Evolutionary conservation across 176 grass and related monocot genomes (phyloP).

Genomic region (Tillandsia leiboldiana): DNA sequence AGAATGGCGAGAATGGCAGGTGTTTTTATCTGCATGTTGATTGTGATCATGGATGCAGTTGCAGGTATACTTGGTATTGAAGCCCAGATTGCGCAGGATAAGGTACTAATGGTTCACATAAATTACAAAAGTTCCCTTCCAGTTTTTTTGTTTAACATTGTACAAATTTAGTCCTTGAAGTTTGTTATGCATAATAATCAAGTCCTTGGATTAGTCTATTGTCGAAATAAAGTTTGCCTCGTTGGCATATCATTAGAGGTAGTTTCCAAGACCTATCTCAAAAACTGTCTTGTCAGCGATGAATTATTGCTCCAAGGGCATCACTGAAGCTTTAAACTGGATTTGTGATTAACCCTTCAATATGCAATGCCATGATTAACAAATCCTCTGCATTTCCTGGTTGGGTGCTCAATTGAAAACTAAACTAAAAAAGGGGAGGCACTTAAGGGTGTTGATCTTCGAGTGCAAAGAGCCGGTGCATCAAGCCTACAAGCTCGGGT

Average conservation of each 20-base stretch:
- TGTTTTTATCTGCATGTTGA: conserved; percentile 52
- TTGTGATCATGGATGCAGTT: conserved; percentile 70
- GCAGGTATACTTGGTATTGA: conserved; percentile 87
- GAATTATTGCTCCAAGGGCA: too few relatives aligned
- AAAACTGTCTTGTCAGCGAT: too few relatives aligned
- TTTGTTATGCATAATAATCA: neutral
- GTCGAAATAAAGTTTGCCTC: too few relatives aligned
- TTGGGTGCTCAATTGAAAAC: neutral
- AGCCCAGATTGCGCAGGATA: conserved; percentile 73
- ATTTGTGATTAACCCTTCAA: too few relatives aligned
- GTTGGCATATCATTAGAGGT: too few relatives aligned
- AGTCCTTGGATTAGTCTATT: too few relatives aligned
- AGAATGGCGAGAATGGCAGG: conserved; percentile 34
- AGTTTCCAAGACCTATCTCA: too few relatives aligned
- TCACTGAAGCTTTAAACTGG: too few relatives aligned
- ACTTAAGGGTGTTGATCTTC: conserved; percentile 68
- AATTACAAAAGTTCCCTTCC: neutral
- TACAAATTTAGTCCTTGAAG: neutral
- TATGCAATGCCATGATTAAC: neutral
- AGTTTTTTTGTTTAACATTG: conserved; percentile 5
- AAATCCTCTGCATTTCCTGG: conserved; percentile 1
- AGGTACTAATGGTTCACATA: conserved; percentile 30
- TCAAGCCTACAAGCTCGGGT: conserved; percentile 70
- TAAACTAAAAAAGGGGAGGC: conserved; percentile 34
- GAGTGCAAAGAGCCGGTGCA: conserved; percentile 68